Conservation (phyloP, 2,329 filamentous ascomycete species). For the Aspergillus fischeri region DNA sequence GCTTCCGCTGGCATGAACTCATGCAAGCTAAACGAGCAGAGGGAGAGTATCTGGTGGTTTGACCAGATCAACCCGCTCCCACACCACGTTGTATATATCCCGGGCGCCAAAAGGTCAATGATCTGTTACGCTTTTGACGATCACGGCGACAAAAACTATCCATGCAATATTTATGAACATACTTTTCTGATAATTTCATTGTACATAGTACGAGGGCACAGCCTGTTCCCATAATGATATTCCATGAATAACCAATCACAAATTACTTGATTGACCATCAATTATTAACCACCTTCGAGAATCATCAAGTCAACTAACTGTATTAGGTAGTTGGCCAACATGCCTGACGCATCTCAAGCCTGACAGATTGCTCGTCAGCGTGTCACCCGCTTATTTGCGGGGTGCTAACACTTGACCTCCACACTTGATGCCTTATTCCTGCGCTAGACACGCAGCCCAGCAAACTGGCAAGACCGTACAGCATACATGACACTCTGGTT, state of each 20-base stretch:
- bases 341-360: neutral
- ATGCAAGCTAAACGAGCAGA: conserved; percentile 35
- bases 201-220: neutral
- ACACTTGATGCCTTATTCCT: neutral
- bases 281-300: neutral
- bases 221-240: neutral
- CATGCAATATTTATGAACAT: neutral
- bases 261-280: neutral
- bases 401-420: neutral
- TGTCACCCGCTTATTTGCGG: conserved; percentile 17
- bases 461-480: neutral
- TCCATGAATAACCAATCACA: neutral
- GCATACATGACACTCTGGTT: neutral
- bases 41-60: conserved; percentile 40
- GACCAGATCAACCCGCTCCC: neutral
- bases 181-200: neutral
- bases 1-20: conserved; percentile 35
- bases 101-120: neutral
- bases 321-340: neutral
- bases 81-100: neutral
- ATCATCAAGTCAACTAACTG: neutral
- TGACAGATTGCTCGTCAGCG: conserved; percentile 1
- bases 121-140: neutral
- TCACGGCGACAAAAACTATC: neutral
- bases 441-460: neutral